Conservation (phyloP, 2,329 filamentous ascomycete genomes). For the Incumbomyces delicatus region DNA sequence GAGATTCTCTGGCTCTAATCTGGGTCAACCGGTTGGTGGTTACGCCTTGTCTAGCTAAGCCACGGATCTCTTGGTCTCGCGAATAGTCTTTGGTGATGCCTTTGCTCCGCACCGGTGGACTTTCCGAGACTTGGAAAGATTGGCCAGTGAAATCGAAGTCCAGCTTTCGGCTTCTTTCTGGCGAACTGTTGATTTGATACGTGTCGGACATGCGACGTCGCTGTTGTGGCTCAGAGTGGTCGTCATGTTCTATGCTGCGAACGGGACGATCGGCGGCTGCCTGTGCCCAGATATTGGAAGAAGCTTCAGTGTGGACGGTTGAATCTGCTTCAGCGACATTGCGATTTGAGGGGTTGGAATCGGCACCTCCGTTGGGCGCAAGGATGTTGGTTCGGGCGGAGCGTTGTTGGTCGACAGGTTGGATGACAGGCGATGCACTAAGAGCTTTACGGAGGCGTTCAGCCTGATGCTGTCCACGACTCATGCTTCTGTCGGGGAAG, state of each 20-base stretch:
- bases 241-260: conserved; percentile 14
- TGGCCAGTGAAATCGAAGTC: conserved; percentile 25
- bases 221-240: conserved; percentile 8
- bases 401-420: not conserved
- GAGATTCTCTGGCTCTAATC: conserved; percentile 15
- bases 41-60: conserved; percentile 15
- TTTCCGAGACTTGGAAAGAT: conserved; percentile 25
- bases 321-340: not conserved
- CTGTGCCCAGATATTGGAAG: conserved; percentile 18
- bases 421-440: conserved; percentile 1
- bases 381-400: not conserved
- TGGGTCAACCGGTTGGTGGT: conserved; percentile 18
- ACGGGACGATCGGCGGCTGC: conserved; percentile 18
- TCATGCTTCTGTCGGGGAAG: not conserved
- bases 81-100: conserved; percentile 13
- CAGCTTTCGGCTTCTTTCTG: conserved; percentile 18
- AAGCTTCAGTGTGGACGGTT: conserved; percentile 10
- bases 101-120: conserved; percentile 23
- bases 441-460: not conserved
- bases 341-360: not conserved
- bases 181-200: conserved; percentile 11
- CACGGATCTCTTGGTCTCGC: conserved; percentile 20
- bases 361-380: not conserved
- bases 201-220: conserved; percentile 15
- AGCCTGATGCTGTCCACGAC: not conserved